Conservation (phyloP, 2,329 filamentous ascomycete species). For the Botrytis tulipae region DNA sequence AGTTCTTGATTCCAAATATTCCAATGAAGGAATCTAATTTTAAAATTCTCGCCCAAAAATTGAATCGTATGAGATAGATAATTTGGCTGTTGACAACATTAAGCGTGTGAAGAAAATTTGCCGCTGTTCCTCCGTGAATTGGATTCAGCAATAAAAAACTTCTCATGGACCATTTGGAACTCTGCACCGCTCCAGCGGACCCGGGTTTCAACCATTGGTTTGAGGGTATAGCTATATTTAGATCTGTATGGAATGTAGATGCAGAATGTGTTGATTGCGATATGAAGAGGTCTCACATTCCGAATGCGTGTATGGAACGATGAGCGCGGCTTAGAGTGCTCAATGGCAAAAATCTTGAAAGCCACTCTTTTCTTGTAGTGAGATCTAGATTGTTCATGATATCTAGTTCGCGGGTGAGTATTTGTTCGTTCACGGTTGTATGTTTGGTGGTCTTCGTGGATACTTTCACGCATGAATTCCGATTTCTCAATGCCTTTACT, state of each 20-base stretch:
- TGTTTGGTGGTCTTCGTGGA: neutral
- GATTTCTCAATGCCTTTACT: neutral
- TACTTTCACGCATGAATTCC: neutral
- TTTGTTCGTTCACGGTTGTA: neutral
- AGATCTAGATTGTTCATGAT: neutral
- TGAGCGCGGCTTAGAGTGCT: neutral
- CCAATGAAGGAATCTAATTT: neutral
- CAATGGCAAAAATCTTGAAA: neutral
- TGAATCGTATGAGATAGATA: neutral
- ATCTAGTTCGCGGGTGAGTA: neutral
- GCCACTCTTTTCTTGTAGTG: neutral
- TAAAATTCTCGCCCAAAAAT: neutral
- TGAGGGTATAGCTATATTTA: neutral
- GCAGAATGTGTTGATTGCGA: neutral
- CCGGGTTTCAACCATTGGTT: neutral
- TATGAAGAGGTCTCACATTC: neutral
- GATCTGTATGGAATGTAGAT: slow-evolving; percentile 1
- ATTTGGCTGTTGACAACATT: neutral
- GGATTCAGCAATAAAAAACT: neutral
- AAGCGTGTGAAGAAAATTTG: neutral
- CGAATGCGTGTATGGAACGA: neutral
- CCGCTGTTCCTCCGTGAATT: neutral
- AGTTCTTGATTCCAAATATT: neutral
- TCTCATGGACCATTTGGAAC: neutral
- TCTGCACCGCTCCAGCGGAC: neutral